Base-by-base conservation (phyloP, 2,329 filamentous ascomycete genomes). In the Pseudohalonectria lignicola region DNA sequence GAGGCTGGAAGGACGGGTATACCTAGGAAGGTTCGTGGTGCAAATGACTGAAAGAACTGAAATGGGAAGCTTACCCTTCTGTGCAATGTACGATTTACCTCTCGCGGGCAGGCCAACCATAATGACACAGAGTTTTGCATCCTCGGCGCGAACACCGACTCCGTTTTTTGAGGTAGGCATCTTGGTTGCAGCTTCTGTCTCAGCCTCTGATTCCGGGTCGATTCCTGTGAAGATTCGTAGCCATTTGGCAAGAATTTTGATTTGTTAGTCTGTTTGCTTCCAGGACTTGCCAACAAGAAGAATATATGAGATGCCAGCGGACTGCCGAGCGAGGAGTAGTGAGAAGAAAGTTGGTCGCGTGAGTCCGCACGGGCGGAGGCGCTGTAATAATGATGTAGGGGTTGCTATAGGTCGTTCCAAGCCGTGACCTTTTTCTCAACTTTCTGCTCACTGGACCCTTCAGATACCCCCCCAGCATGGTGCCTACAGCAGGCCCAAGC, bases 31-130 rank as follows among this genome's bases (percentile, higher is more conserved):
- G n/a, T n/a, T n/a, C n/a, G n/a, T n/a, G n/a, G n/a, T n/a, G n/a
- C n/a, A n/a, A n/a, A n/a, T n/a, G n/a, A n/a, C n/a, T n/a, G n/a
- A n/a, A n/a, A n/a, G n/a, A n/a, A n/a, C n/a, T n/a, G n/a, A n/a
- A n/a, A n/a, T n/a, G n/a, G n/a, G n/a, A n/a, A n/a, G n/a, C 67
- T 53, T 68, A 92, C 88, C 87, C 76, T 95, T 95, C 55, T 94
- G 87, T 49, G 92, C 90, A 57, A 98, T 96, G 60, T 94, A 78
- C 66, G 86, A 94, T 74, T 98, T 98, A 54, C 92, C 92, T 50
- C 92, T 74, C 44, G 92, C 92, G 39, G 92, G 92, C 56, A 98
- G 71, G 48, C 92, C 92, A 43, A 98, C 92, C 92, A 98, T 96
- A 52, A 98, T 87, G 47, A 98, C 88, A 61, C 90, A 96, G 66